Evolutionary conservation across 2,329 filamentous ascomycete genomes (phyloP), one percentile per base, ranked within the genome.

Genomic region (Colletotrichum sp.): DNA sequence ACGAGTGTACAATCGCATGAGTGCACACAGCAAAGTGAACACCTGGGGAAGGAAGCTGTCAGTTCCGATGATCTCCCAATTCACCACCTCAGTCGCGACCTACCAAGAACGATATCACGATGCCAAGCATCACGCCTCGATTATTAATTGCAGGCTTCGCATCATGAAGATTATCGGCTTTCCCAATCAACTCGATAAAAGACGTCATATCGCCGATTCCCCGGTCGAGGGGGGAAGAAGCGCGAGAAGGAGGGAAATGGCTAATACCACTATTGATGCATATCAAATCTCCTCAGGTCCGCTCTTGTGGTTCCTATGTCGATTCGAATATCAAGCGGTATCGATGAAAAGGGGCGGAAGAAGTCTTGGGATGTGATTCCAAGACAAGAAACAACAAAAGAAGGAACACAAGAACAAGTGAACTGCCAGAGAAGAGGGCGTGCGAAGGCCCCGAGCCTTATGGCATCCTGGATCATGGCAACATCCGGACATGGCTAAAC

Each of bases 41-140:
- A 75, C 2, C 73, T 75, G 16, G 1, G 55, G 5, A 52, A 52
- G n/a, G 1, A 52, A 22, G 22, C 0, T 18, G 26, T 59, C 9
- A 15, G 15, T 24, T 24, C 24, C 24, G 24, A 24, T 24, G 24
- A 24, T 24, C 24, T 24, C 24, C 24, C 24, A 24, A 24, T 24
- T 26, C 26, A 26, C 7, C 28, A 2, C 16, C 5, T 15, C 7
- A 34, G 6, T 8, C 24, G 16, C 22, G 32, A 52, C 70, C 48
- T 44, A 79, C 60, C 26, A 79, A 30, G 3, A 79, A 79, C 3
- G 78, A 67, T 18, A 77, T 72, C 9, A 79, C 69, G 13, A 79
- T 16, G 28, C 72, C 75, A 55, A 78, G 71, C 18, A 78, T 52
- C 30, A 71, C 75, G 5, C 62, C 6, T 32, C 18, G 65, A 9